Evolutionary conservation across 2,329 filamentous ascomycete genomes (phyloP).

Genomic region (Ascochyta pisi): DNA sequence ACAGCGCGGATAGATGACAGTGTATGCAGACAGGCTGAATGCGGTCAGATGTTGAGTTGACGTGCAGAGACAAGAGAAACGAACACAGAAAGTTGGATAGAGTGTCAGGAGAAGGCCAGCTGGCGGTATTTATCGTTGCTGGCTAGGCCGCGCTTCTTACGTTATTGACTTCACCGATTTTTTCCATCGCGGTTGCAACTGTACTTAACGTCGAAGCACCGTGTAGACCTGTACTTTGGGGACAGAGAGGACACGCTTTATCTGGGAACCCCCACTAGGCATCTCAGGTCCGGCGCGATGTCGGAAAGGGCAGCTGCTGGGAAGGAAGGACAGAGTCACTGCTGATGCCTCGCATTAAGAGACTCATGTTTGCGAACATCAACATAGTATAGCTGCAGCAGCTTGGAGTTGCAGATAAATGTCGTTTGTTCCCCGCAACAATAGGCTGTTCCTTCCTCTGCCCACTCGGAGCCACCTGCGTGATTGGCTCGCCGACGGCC

Average conservation of each 20-base stretch:
- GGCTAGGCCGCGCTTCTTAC: conserved; percentile 41
- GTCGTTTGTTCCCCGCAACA: conserved; percentile 13
- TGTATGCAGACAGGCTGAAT: conserved; percentile 7
- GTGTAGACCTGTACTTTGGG: conserved; percentile 44
- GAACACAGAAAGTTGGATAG: conserved; percentile 8
- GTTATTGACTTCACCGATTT: conserved; percentile 42
- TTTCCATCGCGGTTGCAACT: conserved; percentile 5
- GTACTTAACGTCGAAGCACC: conserved; percentile 18
- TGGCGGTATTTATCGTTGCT: conserved; percentile 32
- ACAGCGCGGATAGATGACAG: not conserved
- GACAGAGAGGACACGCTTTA: conserved; percentile 36
- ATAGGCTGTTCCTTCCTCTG: conserved; percentile 19
- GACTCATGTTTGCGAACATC: not conserved
- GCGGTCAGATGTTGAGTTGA: conserved; percentile 10
- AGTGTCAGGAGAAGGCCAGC: conserved; percentile 9
- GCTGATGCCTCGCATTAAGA: not conserved
- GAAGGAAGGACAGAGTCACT: not conserved
- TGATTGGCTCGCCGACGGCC: conserved; percentile 15
- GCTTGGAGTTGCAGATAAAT: conserved; percentile 14
- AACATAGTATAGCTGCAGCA: conserved; percentile 5
- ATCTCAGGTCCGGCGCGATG: conserved; percentile 33
- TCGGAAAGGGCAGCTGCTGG: conserved; percentile 29
- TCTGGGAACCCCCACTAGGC: conserved; percentile 39
- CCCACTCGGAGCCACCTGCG: not conserved
- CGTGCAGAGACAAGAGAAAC: conserved; percentile 1